Base-by-base conservation (phyloP, 2,329 filamentous ascomycete species). In the Pseudohalonectria lignicola region DNA sequence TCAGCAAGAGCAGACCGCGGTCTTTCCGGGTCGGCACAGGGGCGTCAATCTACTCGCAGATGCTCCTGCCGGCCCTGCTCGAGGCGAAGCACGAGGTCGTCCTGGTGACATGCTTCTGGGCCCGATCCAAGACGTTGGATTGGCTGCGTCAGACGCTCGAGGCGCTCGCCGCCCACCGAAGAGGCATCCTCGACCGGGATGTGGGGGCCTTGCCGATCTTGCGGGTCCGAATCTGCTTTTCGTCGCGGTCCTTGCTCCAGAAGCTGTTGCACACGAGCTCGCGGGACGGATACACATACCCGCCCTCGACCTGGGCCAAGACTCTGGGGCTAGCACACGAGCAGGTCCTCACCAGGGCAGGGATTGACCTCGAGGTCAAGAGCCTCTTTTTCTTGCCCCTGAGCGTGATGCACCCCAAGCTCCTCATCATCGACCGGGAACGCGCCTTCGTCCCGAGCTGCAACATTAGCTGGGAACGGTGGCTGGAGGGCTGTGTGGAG, bases 401-500 rank as follows among this genome's bases (percentile, higher is more conserved):
- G 42, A 86, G 83, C 49, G 80, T 93, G n/a, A 83, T 92, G 76
- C 86, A 93, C 52, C 81, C 85, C 0, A 93, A 93, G 50, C 90
- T 85, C 47, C 67, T 90, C 28, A 67, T 92, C 12, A 57, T 90
- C 1, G 86, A 93, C 53, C 69, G 79, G 1, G 55, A 63, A 23
- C 66, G 61, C 3, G 81, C 81, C 0, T 79, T 81, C 49, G 56
- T 92, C 9, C 85, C 85, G 0, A 86, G 81, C 48, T 88, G 83
- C 56, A 93, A 93, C 48, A 75, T 93, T 4, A 87, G 82, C 50
- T 92, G 82, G 82, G 86, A 92, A 56, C 60, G 75, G n/a, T 93
- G 86, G 86, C 79, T 90, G 19, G 86, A 93, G 54, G 82, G 80
- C 0, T 85, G 79, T 40, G 61, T 90, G 4, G 74, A 77, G 39